A percentile compares a stretch with the other conserved stretches of the same genome.
Conservation (phyloP, 192 early-diverging fungal genomes). For the Lunasporangiospora selenospora region DNA sequence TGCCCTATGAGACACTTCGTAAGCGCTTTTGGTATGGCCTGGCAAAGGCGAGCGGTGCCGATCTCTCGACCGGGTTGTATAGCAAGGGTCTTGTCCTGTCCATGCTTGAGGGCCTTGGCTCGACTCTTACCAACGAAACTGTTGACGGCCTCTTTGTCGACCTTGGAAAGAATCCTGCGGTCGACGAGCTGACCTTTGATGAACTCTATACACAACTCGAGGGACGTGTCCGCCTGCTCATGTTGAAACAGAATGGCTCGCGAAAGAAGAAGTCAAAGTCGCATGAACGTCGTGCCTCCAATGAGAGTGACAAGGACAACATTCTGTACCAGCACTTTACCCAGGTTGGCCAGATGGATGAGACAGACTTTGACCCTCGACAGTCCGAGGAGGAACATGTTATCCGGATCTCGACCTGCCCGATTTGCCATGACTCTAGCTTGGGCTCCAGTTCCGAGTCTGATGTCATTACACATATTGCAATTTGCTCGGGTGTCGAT, state of each 20-base stretch:
- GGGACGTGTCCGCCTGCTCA: slow-evolving; percentile 33
- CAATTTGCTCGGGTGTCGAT: slow-evolving; percentile 73
- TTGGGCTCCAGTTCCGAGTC: slow-evolving; percentile 61
- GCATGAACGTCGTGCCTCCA: not conserved
- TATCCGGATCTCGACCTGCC: slow-evolving; percentile 70
- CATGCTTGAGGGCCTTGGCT: slow-evolving; percentile 75
- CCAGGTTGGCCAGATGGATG: not conserved
- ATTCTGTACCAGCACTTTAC: not conserved
- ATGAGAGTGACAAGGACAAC: slow-evolving; percentile 10
- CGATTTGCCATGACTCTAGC: slow-evolving; percentile 70
- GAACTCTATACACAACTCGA: slow-evolving; percentile 70
- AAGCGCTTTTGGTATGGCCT: slow-evolving; percentile 76
- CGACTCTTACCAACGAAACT: slow-evolving; percentile 68
- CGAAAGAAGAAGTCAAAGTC: not conserved
- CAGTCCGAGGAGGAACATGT: slow-evolving; percentile 60
- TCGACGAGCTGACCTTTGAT: slow-evolving; percentile 69
- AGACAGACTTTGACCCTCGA: slow-evolving; percentile 42
- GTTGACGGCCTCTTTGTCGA: slow-evolving; percentile 64
- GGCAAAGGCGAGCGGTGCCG: slow-evolving; percentile 64
- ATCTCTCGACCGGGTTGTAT: slow-evolving; percentile 33
- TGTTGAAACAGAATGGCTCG: no score
- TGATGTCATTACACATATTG: slow-evolving; percentile 80
- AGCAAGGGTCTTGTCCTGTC: slow-evolving; percentile 69
- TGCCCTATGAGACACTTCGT: slow-evolving; percentile 67
- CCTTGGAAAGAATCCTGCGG: slow-evolving; percentile 51